phyloP scores from a whole-genome alignment of 148 eudicot genomes.

The Suaeda aralocaspica region DNA sequence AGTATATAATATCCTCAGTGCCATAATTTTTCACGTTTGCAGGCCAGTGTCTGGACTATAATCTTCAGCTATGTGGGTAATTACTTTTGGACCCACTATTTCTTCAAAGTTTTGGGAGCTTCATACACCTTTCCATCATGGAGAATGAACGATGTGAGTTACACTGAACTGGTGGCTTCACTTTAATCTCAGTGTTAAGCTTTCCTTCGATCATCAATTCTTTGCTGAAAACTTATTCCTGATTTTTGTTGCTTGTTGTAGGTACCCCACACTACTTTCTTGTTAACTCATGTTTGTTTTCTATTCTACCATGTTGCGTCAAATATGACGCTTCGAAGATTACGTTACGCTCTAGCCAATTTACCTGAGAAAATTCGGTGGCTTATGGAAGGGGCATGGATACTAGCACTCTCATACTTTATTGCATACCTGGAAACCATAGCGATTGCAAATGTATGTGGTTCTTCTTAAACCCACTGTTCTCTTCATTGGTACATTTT shows the following conservation, averaged over 20 bases:
- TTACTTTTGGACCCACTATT: constrained; percentile 99
- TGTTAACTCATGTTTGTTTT: constrained; percentile 84
- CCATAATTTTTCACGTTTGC: constrained; percentile 25
- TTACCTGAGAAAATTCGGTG: constrained; percentile 64
- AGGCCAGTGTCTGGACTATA: constrained; percentile 93
- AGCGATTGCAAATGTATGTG: constrained; percentile 82
- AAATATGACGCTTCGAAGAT: constrained; percentile 88
- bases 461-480: background rate
- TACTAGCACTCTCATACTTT: constrained; percentile 80
- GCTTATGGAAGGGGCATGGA: constrained; percentile 82
- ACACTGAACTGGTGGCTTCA: background rate
- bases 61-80: constrained; percentile 97
- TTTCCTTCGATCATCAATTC: background rate
- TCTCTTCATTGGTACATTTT: background rate
- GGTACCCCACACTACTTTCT: constrained; percentile 97
- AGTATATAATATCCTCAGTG: background rate
- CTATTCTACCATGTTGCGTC: constrained; percentile 86
- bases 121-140: constrained; percentile 99
- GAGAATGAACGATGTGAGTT: constrained; percentile 94
- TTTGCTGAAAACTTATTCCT: background rate
- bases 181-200: background rate
- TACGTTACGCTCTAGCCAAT: constrained; percentile 61
- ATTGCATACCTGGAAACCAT: constrained; percentile 89
- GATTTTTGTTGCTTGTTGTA: constrained; percentile 30
- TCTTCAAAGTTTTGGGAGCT: constrained; percentile 94